These are phyloP conservation scores for Trypanosoma rangeli DNA, from an alignment of 208 protist species.

Conservation along the genomic window DNA sequence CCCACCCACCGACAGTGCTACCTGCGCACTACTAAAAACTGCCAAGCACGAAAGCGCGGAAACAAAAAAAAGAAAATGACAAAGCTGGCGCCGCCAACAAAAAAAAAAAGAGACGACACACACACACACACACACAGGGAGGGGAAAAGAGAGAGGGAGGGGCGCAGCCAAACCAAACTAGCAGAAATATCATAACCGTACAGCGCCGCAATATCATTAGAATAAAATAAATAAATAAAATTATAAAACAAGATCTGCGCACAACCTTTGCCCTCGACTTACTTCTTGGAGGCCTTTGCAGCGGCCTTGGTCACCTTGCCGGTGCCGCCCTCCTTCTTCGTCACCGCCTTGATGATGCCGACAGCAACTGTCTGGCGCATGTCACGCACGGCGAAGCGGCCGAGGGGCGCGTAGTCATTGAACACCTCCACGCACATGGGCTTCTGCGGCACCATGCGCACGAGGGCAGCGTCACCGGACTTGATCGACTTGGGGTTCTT, in stretches of 20 bases:
- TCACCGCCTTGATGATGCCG: constrained; percentile 94
- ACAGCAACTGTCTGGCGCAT: constrained; percentile 96
- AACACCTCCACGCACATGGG: constrained; percentile 96
- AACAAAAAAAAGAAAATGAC: not conserved
- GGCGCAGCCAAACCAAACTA: not conserved
- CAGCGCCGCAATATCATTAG: not conserved
- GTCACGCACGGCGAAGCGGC: constrained; percentile 95
- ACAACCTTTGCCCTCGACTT: constrained; percentile 23
- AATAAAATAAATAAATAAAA: constrained; percentile 21
- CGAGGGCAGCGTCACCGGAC: constrained; percentile 91
- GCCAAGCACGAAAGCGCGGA: not conserved
- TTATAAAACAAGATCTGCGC: not conserved
- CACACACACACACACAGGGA: not conserved
- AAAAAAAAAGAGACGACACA: not conserved
- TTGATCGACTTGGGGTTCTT: constrained; percentile 88
- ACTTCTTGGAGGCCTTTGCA: constrained; percentile 73
- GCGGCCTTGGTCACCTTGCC: constrained; percentile 85
- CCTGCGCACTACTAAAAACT: no score
- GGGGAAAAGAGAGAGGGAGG: not conserved
- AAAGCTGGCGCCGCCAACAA: no score
- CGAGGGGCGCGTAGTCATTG: constrained; percentile 93
- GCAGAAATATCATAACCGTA: not conserved
- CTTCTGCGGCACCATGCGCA: constrained; percentile 86
- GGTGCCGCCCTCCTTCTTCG: constrained; percentile 64
- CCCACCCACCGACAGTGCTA: no score